A percentile compares a stretch with the other conserved stretches of the same genome.
Conservation (phyloP, 768 basidiomycete genomes). For the Leccinum arenicola region DNA sequence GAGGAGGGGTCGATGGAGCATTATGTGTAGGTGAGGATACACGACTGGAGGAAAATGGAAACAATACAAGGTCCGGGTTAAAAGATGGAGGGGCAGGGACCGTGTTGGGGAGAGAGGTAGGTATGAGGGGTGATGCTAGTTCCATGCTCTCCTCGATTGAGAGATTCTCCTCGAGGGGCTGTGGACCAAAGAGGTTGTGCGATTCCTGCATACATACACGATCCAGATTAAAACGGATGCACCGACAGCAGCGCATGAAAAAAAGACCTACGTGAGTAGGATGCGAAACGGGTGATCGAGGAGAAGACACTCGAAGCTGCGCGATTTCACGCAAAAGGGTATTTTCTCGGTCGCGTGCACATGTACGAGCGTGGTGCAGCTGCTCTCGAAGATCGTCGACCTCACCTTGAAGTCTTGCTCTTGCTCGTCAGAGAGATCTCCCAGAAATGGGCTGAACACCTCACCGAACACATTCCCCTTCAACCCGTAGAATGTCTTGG, state of each 20-base stretch:
- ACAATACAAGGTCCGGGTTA: constrained; percentile 8
- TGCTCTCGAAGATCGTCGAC: constrained; percentile 29
- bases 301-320: constrained; percentile 7
- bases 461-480: constrained; percentile 38
- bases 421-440: neutral
- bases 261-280: constrained; percentile 6
- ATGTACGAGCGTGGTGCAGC: constrained; percentile 23
- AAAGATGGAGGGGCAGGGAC: constrained; percentile 1
- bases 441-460: neutral
- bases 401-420: constrained; percentile 32
- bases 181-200: constrained; percentile 6
- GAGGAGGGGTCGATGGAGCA: neutral
- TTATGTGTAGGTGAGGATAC: constrained; percentile 16
- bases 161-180: constrained; percentile 31
- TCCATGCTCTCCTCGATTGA: constrained; percentile 49
- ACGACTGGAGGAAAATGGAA: constrained; percentile 20
- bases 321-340: constrained; percentile 33
- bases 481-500: constrained; percentile 26
- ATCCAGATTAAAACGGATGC: neutral
- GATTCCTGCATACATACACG: constrained; percentile 5
- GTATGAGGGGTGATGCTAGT: constrained; percentile 48
- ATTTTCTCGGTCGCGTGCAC: constrained; percentile 32
- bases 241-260: neutral
- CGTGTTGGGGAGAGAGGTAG: constrained; percentile 24
- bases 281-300: constrained; percentile 1